A percentile compares a stretch with the other conserved stretches of the same genome.
phyloP scores from a whole-genome alignment of 225 moss, liverwort and hornwort species.

The Polytrichum commune region DNA sequence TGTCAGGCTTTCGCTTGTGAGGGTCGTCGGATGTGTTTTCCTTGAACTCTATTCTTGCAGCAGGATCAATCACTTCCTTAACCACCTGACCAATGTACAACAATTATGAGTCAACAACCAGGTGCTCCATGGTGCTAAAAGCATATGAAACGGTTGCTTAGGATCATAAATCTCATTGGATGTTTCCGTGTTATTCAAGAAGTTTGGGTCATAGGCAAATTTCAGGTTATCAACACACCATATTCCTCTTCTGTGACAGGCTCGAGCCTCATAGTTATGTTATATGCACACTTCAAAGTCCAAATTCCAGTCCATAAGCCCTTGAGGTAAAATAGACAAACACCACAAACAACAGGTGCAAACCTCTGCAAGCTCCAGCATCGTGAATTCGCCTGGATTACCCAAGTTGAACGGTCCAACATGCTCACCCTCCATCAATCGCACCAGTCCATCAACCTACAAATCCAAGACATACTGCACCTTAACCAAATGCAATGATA shows the following conservation, averaged over 20 bases:
- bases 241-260: not conserved
- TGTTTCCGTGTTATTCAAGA: not conserved
- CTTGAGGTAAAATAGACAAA: too few species aligned
- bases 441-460: slow-evolving; percentile 29
- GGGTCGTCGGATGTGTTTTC: slow-evolving; percentile 31
- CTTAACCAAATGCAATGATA: not conserved
- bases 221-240: not conserved
- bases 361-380: slow-evolving; percentile 34
- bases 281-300: not conserved
- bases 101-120: too few species aligned
- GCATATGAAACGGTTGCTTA: not conserved
- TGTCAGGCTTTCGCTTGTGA: slow-evolving; percentile 34
- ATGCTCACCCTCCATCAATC: slow-evolving; percentile 33
- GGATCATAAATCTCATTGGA: not conserved
- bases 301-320: too few species aligned
- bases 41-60: slow-evolving; percentile 22
- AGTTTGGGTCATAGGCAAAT: not conserved
- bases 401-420: slow-evolving; percentile 36
- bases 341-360: not conserved
- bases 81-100: slow-evolving; percentile 37
- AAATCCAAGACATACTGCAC: not conserved
- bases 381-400: slow-evolving; percentile 34
- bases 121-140: too few species aligned
- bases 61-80: slow-evolving; percentile 48
- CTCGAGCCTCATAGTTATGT: not conserved